A percentile compares a stretch with the other conserved stretches of the same genome.
Evolutionary conservation across 345 rosid species (phyloP).

Genomic region (Eucalyptus guilfoylei): DNA sequence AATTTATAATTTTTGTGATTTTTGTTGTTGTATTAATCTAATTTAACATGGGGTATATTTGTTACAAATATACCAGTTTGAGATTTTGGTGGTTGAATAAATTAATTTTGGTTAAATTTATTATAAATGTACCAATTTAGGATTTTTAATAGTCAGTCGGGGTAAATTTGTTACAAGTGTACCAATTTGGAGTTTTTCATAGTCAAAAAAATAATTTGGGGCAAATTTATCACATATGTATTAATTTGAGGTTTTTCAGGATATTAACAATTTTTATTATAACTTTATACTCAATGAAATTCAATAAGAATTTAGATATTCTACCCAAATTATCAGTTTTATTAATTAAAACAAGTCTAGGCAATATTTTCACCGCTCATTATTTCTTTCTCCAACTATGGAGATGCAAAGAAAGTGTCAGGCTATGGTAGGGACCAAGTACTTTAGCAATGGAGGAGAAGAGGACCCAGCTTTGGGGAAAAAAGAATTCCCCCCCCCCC

Average conservation of each 20-base stretch:
- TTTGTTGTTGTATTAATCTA: no score
- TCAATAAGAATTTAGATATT: neutral
- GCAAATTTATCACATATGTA: accelerated
- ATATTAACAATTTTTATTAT: accelerated
- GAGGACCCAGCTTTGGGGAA: neutral
- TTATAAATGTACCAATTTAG: accelerated
- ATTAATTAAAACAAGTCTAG: neutral
- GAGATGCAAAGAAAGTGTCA: neutral
- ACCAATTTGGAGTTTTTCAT: accelerated
- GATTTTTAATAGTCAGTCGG: accelerated
- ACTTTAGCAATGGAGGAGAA: neutral
- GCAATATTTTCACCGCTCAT: neutral
- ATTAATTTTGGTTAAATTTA: accelerated
- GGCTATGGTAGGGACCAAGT: neutral
- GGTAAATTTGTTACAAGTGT: accelerated
- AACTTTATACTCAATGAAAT: neutral
- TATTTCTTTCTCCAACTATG: neutral
- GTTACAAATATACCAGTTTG: no score
- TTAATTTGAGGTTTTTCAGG: accelerated
- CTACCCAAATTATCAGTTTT: neutral
- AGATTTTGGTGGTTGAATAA: no score
- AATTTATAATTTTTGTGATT: no score
- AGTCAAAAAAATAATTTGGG: accelerated
- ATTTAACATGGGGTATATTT: no score
- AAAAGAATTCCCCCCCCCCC: neutral